Evolutionary conservation across 2,329 filamentous ascomycete genomes (phyloP), one percentile per base, ranked within the genome.

Genomic region (Blumeria hordei): DNA sequence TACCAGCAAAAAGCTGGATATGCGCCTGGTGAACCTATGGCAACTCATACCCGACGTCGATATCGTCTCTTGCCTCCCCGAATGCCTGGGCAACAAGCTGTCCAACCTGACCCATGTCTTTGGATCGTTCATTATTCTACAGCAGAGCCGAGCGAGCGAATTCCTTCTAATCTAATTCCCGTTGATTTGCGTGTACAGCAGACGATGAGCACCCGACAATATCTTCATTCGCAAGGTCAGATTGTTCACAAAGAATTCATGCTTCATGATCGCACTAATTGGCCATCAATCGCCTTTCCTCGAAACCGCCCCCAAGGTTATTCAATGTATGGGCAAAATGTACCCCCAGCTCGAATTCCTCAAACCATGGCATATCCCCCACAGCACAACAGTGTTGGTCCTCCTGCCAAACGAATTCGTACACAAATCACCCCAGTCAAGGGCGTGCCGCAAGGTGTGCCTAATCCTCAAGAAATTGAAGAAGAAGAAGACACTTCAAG

Each of bases 201-300:
- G 51, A 73, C 75, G 14, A 72, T 87, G 65, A 73, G 75, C 56
- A 76, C 79, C 55, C 73, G 78, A 62, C 73, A 69, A 67, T 83
- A 72, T 67, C 85, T 72, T 69, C 80, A 83, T 68, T 75, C 73
- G 55, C 83, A 85, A 60, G 90, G 88, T 6, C 84, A 88, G 62
- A 80, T 94, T 47, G 77, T 82, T 56, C 82, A 87, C 61, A 94
- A 94, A 65, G 88, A 95, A 63, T 96, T 96, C 65, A 93, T 95
- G 81, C 74, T 96, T 18, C 80, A 85, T 53, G 92, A 96, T 68
- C 80, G 86, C 43, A 76, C 80, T 60, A 93, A 87, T 69, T 96
- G 90, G 88, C 90, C 92, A 3, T 80, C 81, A 28, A 83, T 96
- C 57, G 78, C 78, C 47, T 78, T 85, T 59, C 83, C 84, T 0